These are phyloP conservation scores for Aleurites moluccanus DNA, from an alignment of 441 rosid species.

Conservation along the genomic window DNA sequence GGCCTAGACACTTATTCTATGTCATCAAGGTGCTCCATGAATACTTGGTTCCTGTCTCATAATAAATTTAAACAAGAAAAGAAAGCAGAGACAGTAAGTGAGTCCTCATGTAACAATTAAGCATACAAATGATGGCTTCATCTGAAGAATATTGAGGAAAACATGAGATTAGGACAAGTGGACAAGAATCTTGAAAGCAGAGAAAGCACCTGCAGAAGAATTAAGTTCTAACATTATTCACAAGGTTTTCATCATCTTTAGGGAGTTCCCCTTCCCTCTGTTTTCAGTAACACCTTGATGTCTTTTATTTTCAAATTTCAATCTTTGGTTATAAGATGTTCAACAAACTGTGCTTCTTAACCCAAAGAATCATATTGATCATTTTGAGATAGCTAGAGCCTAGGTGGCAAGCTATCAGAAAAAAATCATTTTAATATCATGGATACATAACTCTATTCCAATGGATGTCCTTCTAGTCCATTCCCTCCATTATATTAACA, in stretches of 20 bases:
- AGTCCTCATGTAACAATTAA: background rate
- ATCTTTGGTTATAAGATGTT: background rate
- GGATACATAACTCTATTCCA: background rate
- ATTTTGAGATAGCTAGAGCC: background rate
- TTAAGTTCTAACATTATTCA: background rate
- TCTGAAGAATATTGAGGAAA: background rate
- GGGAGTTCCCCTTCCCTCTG: background rate
- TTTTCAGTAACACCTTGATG: background rate
- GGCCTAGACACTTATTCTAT: background rate
- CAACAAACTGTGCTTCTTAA: background rate
- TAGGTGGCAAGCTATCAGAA: background rate
- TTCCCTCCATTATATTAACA: background rate
- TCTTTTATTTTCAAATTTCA: background rate
- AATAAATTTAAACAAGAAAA: background rate
- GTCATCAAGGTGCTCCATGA: background rate
- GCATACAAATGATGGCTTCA: background rate
- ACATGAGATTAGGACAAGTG: background rate
- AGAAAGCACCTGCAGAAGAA: background rate
- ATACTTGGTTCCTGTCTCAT: background rate
- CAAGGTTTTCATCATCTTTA: background rate
- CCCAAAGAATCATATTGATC: background rate
- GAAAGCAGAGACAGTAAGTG: background rate
- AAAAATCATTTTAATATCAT: background rate
- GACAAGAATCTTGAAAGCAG: background rate
- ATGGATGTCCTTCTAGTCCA: background rate